Conservation (phyloP, 139 green algal species). For the Edaphochlamys debaryana region DNA sequence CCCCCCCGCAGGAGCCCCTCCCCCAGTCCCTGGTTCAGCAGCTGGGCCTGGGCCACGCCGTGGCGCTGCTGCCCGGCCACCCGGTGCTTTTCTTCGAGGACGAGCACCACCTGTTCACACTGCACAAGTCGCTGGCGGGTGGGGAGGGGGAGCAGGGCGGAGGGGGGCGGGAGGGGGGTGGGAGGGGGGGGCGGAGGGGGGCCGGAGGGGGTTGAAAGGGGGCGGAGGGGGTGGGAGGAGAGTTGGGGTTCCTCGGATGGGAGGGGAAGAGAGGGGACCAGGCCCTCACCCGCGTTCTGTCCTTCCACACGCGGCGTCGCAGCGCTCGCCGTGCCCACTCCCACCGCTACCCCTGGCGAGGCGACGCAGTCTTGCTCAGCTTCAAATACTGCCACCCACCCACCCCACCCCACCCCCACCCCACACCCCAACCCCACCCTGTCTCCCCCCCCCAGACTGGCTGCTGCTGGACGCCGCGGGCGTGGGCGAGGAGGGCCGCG, state of each 20-base stretch:
- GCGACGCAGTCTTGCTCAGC: too few relatives aligned
- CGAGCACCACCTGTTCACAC: constrained; percentile 45
- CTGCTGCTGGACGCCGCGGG: constrained; percentile 15
- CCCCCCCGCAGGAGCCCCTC: neutral
- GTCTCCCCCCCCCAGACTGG: neutral
- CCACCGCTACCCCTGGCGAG: too few relatives aligned
- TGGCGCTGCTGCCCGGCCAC: constrained; percentile 18
- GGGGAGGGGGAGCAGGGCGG: neutral
- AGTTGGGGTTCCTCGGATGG: neutral
- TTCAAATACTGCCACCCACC: too few relatives aligned
- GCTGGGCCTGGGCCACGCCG: constrained; percentile 4
- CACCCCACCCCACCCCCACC: too few relatives aligned
- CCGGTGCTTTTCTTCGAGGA: constrained; percentile 33
- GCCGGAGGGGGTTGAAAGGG: too few relatives aligned
- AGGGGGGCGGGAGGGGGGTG: constrained; percentile 17
- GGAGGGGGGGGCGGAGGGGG: too few relatives aligned
- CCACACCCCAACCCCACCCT: too few relatives aligned
- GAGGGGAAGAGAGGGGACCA: too few relatives aligned
- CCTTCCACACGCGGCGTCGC: too few relatives aligned
- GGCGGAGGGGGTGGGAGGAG: neutral
- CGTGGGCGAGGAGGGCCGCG: neutral
- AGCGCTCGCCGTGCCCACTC: too few relatives aligned
- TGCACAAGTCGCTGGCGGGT: constrained; percentile 44
- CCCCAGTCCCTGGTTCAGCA: neutral
- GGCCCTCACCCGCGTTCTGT: too few relatives aligned